These are phyloP conservation scores for Trypanosoma vivax DNA, from an alignment of 208 protist genomes.

Conservation along the genomic window DNA sequence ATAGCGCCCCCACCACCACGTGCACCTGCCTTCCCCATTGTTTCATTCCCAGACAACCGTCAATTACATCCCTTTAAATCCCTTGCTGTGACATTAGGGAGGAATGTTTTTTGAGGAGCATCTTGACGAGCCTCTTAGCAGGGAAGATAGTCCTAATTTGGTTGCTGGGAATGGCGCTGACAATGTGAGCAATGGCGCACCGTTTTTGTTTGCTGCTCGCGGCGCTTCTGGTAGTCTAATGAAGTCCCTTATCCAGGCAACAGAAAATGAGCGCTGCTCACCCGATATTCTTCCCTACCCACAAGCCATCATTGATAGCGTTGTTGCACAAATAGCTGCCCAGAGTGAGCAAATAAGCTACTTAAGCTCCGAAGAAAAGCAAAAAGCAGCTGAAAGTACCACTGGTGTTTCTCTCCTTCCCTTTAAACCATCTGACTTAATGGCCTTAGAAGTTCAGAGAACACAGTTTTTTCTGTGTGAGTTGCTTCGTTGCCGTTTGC, in stretches of 20 bases:
- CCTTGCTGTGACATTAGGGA: neutral
- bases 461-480: constrained; percentile 78
- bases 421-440: constrained; percentile 74
- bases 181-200: constrained; percentile 5
- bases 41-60: neutral
- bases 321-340: constrained; percentile 32
- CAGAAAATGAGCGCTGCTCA: constrained; percentile 70
- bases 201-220: constrained; percentile 17
- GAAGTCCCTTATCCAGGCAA: constrained; percentile 55
- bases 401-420: constrained; percentile 50
- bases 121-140: constrained; percentile 35
- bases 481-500: constrained; percentile 70
- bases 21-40: constrained; percentile 36
- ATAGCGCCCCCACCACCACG: no score
- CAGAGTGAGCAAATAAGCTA: constrained; percentile 30
- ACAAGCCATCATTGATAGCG: constrained; percentile 32
- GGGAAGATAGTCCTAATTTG: constrained; percentile 15
- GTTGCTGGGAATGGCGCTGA: neutral
- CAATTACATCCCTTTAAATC: neutral
- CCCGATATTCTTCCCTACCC: constrained; percentile 83
- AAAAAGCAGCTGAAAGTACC: constrained; percentile 13
- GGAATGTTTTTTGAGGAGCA: constrained; percentile 73
- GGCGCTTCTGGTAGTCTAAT: constrained; percentile 14
- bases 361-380: constrained; percentile 45
- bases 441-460: constrained; percentile 69